phyloP scores from a whole-genome alignment of 768 basidiomycete species.

The Lactarius sanguifluus region DNA sequence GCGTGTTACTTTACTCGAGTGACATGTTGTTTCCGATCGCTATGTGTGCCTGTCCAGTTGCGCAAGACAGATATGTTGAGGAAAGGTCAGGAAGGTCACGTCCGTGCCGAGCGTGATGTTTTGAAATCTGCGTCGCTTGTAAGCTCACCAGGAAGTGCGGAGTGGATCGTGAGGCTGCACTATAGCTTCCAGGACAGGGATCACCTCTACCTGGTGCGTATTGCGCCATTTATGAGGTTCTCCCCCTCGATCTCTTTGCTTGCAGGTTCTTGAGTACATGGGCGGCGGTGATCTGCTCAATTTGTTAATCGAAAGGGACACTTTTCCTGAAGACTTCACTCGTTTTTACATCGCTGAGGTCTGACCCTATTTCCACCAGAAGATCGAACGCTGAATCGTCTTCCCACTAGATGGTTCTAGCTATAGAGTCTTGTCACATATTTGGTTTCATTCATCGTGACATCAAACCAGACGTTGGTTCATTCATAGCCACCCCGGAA shows the following conservation, averaged over 20 bases:
- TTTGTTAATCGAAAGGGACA: slow-evolving; percentile 87
- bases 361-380: slow-evolving; percentile 28
- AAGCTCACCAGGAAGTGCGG: slow-evolving; percentile 68
- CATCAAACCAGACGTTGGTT: slow-evolving; percentile 88
- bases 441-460: slow-evolving; percentile 98
- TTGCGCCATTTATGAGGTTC: slow-evolving; percentile 24
- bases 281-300: slow-evolving; percentile 96
- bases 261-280: slow-evolving; percentile 90
- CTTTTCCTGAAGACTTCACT: slow-evolving; percentile 88
- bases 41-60: slow-evolving; percentile 46
- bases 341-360: slow-evolving; percentile 96
- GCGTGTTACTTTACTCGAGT: slow-evolving; percentile 28
- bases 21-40: slow-evolving; percentile 27
- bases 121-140: slow-evolving; percentile 87
- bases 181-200: slow-evolving; percentile 97
- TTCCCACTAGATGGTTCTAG: slow-evolving; percentile 77
- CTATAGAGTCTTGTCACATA: slow-evolving; percentile 90
- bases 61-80: slow-evolving; percentile 91
- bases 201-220: slow-evolving; percentile 85
- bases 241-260: slow-evolving; percentile 51
- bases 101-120: slow-evolving; percentile 92
- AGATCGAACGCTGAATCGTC: slow-evolving; percentile 15
- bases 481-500: slow-evolving; percentile 7
- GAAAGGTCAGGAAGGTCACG: slow-evolving; percentile 96
- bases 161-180: slow-evolving; percentile 92